Conservation (phyloP, 2,329 filamentous ascomycete species). For the Aulographum hederae region DNA sequence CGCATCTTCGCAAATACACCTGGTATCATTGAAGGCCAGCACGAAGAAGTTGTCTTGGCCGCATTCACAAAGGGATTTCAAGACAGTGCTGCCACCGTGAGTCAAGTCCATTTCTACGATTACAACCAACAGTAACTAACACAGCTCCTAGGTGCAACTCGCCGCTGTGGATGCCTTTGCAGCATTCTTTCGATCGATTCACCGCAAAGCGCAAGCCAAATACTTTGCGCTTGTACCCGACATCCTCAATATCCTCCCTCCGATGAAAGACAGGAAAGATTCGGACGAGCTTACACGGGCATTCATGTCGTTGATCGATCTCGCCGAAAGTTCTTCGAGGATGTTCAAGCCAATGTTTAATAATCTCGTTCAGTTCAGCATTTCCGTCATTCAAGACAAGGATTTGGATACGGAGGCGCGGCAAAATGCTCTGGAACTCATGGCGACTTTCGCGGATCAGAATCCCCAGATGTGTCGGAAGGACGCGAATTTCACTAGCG, state of each 20-base stretch:
- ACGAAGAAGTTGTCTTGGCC: conserved; percentile 73
- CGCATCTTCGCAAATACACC: conserved; percentile 91
- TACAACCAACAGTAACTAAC: too few species aligned
- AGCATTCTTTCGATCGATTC: conserved; percentile 81
- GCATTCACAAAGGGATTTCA: conserved; percentile 88
- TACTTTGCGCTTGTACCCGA: conserved; percentile 79
- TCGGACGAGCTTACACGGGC: conserved; percentile 84
- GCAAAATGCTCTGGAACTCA: conserved; percentile 89
- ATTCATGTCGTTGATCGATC: conserved; percentile 76
- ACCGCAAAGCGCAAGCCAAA: conserved; percentile 73
- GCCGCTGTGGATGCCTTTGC: conserved; percentile 94
- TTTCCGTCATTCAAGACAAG: conserved; percentile 90
- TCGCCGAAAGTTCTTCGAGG: conserved; percentile 84
- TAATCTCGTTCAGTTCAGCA: conserved; percentile 79
- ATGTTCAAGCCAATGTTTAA: conserved; percentile 97
- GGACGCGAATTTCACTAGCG: conserved; percentile 73
- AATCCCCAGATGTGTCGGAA: conserved; percentile 90
- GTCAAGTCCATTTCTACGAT: too few species aligned
- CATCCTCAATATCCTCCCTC: conserved; percentile 83
- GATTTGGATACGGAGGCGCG: conserved; percentile 77
- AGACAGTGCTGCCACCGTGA: conserved; percentile 63
- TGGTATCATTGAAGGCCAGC: conserved; percentile 87
- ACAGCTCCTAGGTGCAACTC: conserved; percentile 63
- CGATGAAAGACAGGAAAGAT: conserved; percentile 79
- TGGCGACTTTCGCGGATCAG: conserved; percentile 95